Conservation (phyloP, 2,329 filamentous ascomycete species). For the Amauroascus verrucosus region DNA sequence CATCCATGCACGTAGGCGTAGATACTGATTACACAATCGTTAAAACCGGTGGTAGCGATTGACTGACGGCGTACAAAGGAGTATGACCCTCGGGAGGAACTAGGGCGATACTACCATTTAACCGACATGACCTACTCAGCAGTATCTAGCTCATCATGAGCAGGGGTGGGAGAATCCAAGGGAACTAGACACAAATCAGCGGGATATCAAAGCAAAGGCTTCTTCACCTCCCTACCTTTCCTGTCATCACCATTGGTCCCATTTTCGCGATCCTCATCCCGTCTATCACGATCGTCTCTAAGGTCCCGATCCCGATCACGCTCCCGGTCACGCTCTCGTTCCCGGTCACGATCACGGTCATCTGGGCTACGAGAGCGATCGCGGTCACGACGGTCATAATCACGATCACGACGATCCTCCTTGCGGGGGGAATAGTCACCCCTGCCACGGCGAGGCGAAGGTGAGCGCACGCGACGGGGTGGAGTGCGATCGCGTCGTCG, state of each 20-base stretch:
- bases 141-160: slow-evolving; percentile 90
- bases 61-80: background rate
- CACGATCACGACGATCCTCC: slow-evolving; percentile 72
- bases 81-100: background rate
- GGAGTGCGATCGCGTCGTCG: slow-evolving; percentile 56
- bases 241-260: slow-evolving; percentile 76
- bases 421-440: slow-evolving; percentile 76
- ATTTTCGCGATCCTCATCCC: slow-evolving; percentile 59
- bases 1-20: background rate
- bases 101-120: background rate
- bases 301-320: slow-evolving; percentile 51
- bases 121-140: slow-evolving; percentile 53
- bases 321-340: slow-evolving; percentile 49
- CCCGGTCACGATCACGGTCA: slow-evolving; percentile 39
- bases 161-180: slow-evolving; percentile 68
- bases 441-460: slow-evolving; percentile 48
- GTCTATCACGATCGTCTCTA: slow-evolving; percentile 46
- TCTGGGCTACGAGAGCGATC: slow-evolving; percentile 61
- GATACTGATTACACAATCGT: background rate
- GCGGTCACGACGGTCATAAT: slow-evolving; percentile 59
- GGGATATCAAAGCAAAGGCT: slow-evolving; percentile 12
- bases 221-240: slow-evolving; percentile 53
- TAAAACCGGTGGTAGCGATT: background rate
- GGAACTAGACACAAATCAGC: slow-evolving; percentile 31
- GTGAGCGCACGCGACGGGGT: slow-evolving; percentile 55